Evolutionary conservation across 1,139 yeast genomes (phyloP).

Genomic region (Blastobotrys buckinghamii): DNA sequence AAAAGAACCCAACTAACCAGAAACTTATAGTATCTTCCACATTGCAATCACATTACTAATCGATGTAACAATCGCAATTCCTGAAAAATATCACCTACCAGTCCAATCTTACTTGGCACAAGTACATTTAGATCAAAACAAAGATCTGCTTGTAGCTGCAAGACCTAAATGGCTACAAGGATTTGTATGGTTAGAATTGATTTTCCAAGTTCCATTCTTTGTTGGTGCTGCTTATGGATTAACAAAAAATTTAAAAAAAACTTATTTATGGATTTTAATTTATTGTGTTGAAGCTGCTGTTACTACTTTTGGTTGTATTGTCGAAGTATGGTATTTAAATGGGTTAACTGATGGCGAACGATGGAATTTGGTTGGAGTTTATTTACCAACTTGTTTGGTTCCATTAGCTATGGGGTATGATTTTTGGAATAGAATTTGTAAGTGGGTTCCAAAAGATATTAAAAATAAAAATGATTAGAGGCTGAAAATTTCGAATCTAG

Average conservation of each 20-base stretch:
- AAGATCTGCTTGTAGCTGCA: conserved; percentile 58
- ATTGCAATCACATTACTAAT: conserved; percentile 68
- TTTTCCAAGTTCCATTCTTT: conserved; percentile 76
- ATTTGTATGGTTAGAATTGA: conserved; percentile 65
- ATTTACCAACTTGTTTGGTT: conserved; percentile 61
- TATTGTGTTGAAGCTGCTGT: conserved; percentile 75
- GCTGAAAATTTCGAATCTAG: no score
- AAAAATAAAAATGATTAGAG: not conserved
- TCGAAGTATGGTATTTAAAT: conserved; percentile 29
- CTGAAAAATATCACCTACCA: conserved; percentile 42
- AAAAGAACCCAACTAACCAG: not conserved
- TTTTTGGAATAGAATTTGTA: conserved; percentile 3
- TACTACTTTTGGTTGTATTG: conserved; percentile 61
- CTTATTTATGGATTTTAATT: conserved; percentile 49
- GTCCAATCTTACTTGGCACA: conserved; percentile 46
- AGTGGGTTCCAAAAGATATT: conserved; percentile 5
- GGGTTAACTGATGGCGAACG: conserved; percentile 35
- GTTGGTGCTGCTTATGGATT: conserved; percentile 37
- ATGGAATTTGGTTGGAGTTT: conserved; percentile 44
- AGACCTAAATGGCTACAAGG: conserved; percentile 65
- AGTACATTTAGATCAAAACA: conserved; percentile 57
- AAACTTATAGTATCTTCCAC: conserved; percentile 45
- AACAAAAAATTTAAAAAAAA: conserved; percentile 24
- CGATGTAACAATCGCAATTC: conserved; percentile 69
- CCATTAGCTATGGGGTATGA: conserved; percentile 56